Evolutionary conservation across 495 filamentous ascomycete species (phyloP).

Genomic region (Aspergillus nidulans): DNA sequence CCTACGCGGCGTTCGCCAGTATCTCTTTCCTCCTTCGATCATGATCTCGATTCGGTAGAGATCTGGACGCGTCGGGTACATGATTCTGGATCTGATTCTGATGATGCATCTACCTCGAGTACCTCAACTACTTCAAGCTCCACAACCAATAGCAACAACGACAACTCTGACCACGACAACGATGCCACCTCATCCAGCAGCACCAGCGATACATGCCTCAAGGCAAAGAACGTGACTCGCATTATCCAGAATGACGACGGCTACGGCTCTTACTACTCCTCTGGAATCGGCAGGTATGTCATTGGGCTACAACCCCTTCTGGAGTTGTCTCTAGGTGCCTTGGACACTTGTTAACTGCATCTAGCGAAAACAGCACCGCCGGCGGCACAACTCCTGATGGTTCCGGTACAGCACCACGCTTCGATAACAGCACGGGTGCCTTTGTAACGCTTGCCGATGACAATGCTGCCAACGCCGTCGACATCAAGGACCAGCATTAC

Average conservation of each 20-base stretch:
- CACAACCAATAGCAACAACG: neutral
- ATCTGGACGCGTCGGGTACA: neutral
- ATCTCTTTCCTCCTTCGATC: neutral
- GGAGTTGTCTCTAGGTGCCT: too few species aligned
- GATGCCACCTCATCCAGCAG: neutral
- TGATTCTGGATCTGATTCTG: neutral
- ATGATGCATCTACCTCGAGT: neutral
- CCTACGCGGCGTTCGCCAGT: neutral
- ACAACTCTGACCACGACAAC: neutral
- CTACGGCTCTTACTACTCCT: neutral
- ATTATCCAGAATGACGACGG: neutral
- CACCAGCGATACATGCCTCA: neutral
- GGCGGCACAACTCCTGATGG: neutral
- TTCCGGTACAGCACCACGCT: neutral
- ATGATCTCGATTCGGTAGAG: neutral
- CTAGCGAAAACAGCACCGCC: neutral
- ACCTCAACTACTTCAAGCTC: too few species aligned
- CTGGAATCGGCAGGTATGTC: neutral
- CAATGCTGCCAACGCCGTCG: neutral
- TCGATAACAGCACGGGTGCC: constrained; percentile 2
- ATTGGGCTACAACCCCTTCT: too few species aligned
- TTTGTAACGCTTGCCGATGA: neutral
- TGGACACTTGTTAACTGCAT: too few species aligned
- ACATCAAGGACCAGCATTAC: neutral
- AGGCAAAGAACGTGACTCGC: neutral